Evolutionary conservation across 176 grass and related monocot species (phyloP).

Genomic region (Chloris gayana): DNA sequence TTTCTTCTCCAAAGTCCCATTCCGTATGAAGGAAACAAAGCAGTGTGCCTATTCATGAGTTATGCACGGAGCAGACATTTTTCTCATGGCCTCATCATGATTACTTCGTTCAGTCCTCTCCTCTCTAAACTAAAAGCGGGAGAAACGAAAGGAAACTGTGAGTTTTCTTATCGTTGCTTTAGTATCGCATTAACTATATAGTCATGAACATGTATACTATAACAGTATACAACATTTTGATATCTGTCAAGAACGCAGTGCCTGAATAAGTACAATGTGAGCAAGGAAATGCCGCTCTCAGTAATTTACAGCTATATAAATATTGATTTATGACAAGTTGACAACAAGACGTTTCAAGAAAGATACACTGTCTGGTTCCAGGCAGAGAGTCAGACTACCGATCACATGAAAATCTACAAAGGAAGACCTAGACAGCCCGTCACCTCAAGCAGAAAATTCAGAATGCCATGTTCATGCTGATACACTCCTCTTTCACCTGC

Average conservation of each 20-base stretch:
- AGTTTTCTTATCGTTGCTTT: too few relatives aligned
- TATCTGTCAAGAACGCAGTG: not conserved
- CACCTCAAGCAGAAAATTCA: slow-evolving; percentile 23
- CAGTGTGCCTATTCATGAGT: too few relatives aligned
- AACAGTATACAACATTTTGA: not conserved
- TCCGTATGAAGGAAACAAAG: too few relatives aligned
- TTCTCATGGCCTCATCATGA: too few relatives aligned
- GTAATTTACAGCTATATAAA: not conserved
- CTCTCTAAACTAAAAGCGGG: too few relatives aligned
- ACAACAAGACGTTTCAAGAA: slow-evolving; percentile 20
- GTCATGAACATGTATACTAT: not conserved
- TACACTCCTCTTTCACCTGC: slow-evolving; percentile 63
- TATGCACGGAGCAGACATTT: too few relatives aligned
- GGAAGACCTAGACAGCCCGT: not conserved
- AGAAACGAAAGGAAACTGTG: too few relatives aligned
- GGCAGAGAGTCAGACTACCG: not conserved
- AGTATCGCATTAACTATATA: too few relatives aligned
- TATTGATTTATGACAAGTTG: not conserved
- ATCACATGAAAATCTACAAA: not conserved
- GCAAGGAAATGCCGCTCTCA: too few relatives aligned
- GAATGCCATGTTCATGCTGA: slow-evolving; percentile 58
- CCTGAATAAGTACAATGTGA: not conserved
- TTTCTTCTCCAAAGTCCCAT: too few relatives aligned
- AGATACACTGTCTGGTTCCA: not conserved
- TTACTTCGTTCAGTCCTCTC: too few relatives aligned